phyloP scores from a whole-genome alignment of 208 protist genomes.

The Herpetomonas samuelpessoai region DNA sequence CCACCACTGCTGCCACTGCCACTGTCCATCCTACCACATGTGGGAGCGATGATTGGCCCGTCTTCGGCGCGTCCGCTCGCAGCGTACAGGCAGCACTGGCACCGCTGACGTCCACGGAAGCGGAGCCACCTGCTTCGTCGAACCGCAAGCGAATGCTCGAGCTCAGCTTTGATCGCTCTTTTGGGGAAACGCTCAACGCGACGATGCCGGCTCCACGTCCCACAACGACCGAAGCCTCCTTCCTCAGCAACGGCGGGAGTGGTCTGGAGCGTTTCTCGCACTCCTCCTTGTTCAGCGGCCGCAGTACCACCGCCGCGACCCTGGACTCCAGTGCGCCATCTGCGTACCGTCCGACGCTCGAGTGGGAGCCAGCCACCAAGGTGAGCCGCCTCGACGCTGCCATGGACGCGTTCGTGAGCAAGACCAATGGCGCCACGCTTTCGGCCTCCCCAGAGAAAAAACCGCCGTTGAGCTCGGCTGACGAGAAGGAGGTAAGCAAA shows the following conservation, averaged over 20 bases:
- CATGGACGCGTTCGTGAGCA: neutral
- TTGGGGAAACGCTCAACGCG: neutral
- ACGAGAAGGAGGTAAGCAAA: no score
- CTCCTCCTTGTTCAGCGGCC: neutral
- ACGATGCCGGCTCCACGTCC: no score
- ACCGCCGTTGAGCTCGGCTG: no score
- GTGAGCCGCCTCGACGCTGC: neutral
- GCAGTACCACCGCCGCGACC: neutral
- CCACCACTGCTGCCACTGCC: no score
- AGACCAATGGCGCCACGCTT: neutral
- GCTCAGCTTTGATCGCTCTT: neutral
- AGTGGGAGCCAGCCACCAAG: neutral
- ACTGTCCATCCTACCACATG: no score
- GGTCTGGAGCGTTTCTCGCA: slow-evolving; percentile 3
- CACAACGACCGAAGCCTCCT: no score
- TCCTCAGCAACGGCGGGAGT: neutral
- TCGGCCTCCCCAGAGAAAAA: neutral
- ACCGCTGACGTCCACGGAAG: no score
- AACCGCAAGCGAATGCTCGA: neutral
- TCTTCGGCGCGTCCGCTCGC: neutral
- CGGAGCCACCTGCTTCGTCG: no score
- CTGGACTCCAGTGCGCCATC: neutral
- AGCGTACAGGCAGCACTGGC: no score
- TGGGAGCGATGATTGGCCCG: neutral
- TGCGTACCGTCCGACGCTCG: neutral